Evolutionary conservation across 495 filamentous ascomycete species (phyloP), one percentile per base, ranked within the genome.

Genomic region (Aspergillus sparsus): DNA sequence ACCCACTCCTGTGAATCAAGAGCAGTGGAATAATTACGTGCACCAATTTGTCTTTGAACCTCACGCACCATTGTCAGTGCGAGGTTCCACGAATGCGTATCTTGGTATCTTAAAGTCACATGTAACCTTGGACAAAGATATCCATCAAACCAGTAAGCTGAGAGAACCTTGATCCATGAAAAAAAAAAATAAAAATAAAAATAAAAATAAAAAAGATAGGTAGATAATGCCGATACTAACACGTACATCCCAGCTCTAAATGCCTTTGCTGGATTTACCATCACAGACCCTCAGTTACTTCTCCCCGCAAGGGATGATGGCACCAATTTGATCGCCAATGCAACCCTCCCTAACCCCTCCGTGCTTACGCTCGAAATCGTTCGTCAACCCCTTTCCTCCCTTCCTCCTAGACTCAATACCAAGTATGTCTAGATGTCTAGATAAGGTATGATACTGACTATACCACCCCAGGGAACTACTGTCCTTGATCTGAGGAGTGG

Each of bases 351-450:
- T 34, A 77, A 77, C 45, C 69, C 68, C 0, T 77, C 74, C n/a
- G 65, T 74, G 10, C 56, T 77, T 32, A 77, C 71, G 7, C 59
- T 77, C 1, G 67, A 74, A 62, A 74, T 77, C n/a, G 74, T 70
- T 55, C 33, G 60, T 57, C 3, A 27, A 27, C 21, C 21, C 51
- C 32, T 34, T 12, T 33, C 37, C 35, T 11, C 11, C 37, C 35
- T 39, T 33, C 27, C 4, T 13, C 8, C 16, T 27, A 27, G 21
- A 27, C 21, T 27, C 21, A 27, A 27, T 27, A 27, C 21, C 21
- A 1, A 27, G 21, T 3, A 1, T 27, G 3, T 27, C 21, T 27
- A 27, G 21, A 53, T 9, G 15, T 2, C 5, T 21, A 6, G 42
- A 39, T 51, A 46, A 16, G 18, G 16, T 15, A 39, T 50, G 1